phyloP scores from a whole-genome alignment of 176 grass and related monocot species.

The maize (Zea mays) region DNA sequence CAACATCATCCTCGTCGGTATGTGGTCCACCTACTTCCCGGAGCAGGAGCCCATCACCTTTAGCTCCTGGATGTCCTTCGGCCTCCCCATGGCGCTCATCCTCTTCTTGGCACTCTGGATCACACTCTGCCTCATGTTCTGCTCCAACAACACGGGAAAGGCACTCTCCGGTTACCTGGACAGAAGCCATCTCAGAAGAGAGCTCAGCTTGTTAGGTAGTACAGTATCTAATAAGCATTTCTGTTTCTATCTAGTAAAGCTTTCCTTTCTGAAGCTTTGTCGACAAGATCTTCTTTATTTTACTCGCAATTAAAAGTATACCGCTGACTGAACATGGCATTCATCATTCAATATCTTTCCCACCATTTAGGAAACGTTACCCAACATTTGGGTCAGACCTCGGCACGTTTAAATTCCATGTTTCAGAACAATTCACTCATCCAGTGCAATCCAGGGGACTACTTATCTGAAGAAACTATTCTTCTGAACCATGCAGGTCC shows the following conservation, averaged over 20 bases:
- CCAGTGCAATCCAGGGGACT: neutral
- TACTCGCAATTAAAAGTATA: neutral
- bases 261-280: neutral
- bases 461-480: neutral
- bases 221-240: neutral
- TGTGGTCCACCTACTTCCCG: constrained; percentile 82
- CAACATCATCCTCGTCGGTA: constrained; percentile 90
- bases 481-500: constrained; percentile 53
- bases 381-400: neutral
- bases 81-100: constrained; percentile 69
- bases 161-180: constrained; percentile 73
- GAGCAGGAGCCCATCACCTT: constrained; percentile 66
- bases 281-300: neutral
- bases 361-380: neutral
- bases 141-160: constrained; percentile 61
- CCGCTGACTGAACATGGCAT: neutral
- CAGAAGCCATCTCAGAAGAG: constrained; percentile 68
- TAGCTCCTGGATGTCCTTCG: constrained; percentile 88
- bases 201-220: constrained; percentile 78
- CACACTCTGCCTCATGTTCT: constrained; percentile 65
- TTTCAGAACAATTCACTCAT: neutral
- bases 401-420: neutral
- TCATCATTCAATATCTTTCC: neutral
- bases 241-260: neutral
- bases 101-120: constrained; percentile 64